Conservation (phyloP, 495 filamentous ascomycete genomes). For the Talaromyces thailandensis region DNA sequence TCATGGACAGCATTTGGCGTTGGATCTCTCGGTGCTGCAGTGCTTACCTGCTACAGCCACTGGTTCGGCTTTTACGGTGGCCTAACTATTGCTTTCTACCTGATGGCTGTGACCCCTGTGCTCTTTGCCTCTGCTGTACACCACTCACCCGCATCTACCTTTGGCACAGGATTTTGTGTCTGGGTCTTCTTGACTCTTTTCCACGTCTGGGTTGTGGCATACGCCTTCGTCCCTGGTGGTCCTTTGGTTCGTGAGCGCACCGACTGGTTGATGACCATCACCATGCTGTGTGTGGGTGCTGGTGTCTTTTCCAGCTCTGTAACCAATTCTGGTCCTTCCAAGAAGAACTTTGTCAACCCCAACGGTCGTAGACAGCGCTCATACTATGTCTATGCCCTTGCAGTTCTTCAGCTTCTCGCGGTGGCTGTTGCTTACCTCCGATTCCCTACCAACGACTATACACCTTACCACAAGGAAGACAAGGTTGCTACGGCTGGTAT, state of each 20-base stretch:
- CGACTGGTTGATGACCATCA: constrained; percentile 85
- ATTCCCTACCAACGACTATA: constrained; percentile 88
- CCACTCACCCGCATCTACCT: constrained; percentile 65
- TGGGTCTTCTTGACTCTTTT: constrained; percentile 90
- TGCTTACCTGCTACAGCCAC: constrained; percentile 68
- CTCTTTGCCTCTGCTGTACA: constrained; percentile 66
- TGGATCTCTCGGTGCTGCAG: constrained; percentile 67
- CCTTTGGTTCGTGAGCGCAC: constrained; percentile 89
- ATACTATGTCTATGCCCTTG: constrained; percentile 69
- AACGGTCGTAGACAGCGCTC: constrained; percentile 46
- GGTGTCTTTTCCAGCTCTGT: constrained; percentile 72
- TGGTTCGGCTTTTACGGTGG: constrained; percentile 92
- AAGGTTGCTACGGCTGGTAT: constrained; percentile 88
- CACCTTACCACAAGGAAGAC: constrained; percentile 78
- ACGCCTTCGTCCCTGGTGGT: constrained; percentile 97
- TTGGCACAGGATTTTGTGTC: constrained; percentile 78
- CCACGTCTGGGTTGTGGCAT: constrained; percentile 97
- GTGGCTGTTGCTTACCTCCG: constrained; percentile 79
- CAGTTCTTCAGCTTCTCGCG: constrained; percentile 67
- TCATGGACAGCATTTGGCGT: constrained; percentile 77
- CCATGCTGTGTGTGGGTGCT: constrained; percentile 74
- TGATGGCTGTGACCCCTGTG: constrained; percentile 73
- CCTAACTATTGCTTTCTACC: constrained; percentile 63
- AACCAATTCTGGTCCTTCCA: constrained; percentile 35
- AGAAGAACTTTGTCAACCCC: constrained; percentile 42